Evolutionary conservation across 2,329 filamentous ascomycete genomes (phyloP).

Genomic region (Penicillium sp.): DNA sequence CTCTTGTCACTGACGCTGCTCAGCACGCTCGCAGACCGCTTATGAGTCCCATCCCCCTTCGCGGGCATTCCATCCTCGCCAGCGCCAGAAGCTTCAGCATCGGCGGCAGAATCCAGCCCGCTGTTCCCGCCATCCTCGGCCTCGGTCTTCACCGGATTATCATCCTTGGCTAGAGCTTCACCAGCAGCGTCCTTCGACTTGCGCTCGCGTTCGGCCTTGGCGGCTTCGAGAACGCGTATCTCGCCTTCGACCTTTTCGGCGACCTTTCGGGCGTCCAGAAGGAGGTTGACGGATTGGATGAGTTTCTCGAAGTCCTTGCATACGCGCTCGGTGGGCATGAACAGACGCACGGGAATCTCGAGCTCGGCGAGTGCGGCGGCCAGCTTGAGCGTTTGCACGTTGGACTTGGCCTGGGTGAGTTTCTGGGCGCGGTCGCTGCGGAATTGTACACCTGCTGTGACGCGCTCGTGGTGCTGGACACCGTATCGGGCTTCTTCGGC

Average conservation of each 20-base stretch:
- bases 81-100: conserved; percentile 15
- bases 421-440: conserved; percentile 59
- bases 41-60: conserved; percentile 47
- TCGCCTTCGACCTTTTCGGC: conserved; percentile 47
- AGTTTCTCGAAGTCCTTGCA: conserved; percentile 49
- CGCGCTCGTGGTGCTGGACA: conserved; percentile 76
- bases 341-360: conserved; percentile 43
- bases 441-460: conserved; percentile 83
- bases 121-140: conserved; percentile 27
- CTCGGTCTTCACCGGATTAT: conserved; percentile 34
- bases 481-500: conserved; percentile 77
- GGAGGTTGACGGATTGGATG: conserved; percentile 44
- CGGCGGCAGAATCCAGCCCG: conserved; percentile 16
- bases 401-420: conserved; percentile 49
- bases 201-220: conserved; percentile 38
- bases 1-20: conserved; percentile 63
- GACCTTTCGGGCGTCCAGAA: conserved; percentile 47
- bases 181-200: conserved; percentile 30
- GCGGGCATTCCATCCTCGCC: conserved; percentile 2
- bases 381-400: conserved; percentile 48
- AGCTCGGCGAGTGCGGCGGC: conserved; percentile 46
- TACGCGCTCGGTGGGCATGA: conserved; percentile 50
- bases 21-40: conserved; percentile 78
- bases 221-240: conserved; percentile 45
- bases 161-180: conserved; percentile 11